Evolutionary conservation across 495 filamentous ascomycete genomes (phyloP).

Genomic region (Lasiosphaeria hispida): DNA sequence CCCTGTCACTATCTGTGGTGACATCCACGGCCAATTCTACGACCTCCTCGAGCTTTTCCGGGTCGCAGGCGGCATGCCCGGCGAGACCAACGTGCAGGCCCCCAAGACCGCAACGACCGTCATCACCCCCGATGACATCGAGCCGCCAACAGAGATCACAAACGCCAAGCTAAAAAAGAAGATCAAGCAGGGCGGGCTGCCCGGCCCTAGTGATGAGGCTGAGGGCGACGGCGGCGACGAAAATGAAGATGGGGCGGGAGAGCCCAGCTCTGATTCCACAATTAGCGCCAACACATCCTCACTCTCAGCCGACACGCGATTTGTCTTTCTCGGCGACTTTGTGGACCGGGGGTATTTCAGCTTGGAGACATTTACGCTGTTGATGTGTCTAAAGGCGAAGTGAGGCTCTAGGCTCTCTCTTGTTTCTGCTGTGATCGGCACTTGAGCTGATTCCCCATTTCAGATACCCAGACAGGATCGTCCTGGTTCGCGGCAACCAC

Average conservation of each 20-base stretch:
- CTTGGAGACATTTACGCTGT: conserved; percentile 89
- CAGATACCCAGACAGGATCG: conserved; percentile 92
- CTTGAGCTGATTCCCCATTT: conserved; percentile 27
- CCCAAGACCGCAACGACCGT: conserved; percentile 62
- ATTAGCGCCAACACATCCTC: conserved; percentile 45
- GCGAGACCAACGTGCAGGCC: conserved; percentile 63
- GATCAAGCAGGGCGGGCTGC: conserved; percentile 45
- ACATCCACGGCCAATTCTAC: conserved; percentile 99
- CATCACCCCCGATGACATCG: conserved; percentile 81
- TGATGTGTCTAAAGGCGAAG: conserved; percentile 97
- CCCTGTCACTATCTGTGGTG: conserved; percentile 96
- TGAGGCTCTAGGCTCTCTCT: conserved; percentile 31
- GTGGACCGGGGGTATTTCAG: conserved; percentile 98
- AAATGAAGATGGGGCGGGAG: conserved; percentile 46
- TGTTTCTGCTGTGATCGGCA: not conserved
- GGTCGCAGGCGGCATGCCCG: conserved; percentile 92
- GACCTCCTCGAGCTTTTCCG: conserved; percentile 95
- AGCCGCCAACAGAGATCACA: conserved; percentile 82
- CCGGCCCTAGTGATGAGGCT: conserved; percentile 38
- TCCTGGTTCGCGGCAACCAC: conserved; percentile 94
- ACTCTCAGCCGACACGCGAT: conserved; percentile 73
- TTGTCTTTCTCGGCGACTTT: conserved; percentile 95
- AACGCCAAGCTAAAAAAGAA: conserved; percentile 79
- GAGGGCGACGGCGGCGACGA: conserved; percentile 35
- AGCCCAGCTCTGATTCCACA: conserved; percentile 37